phyloP scores from a whole-genome alignment of 495 filamentous ascomycete species.

The Pyrenula aspistea region DNA sequence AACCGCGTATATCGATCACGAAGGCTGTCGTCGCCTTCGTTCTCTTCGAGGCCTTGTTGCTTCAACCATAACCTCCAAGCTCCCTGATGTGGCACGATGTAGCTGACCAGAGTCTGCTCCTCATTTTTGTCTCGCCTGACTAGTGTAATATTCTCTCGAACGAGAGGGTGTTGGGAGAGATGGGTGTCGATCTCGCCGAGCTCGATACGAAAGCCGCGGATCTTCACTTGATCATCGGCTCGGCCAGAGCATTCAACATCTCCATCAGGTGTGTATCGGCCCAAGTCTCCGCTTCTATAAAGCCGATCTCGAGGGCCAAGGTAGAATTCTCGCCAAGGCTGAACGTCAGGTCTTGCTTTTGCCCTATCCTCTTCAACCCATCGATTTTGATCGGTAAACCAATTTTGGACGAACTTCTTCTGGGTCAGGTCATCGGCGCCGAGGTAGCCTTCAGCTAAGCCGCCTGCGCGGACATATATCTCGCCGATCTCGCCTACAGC shows the following conservation, averaged over 20 bases:
- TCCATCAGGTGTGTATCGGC: constrained; percentile 60
- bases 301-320: constrained; percentile 77
- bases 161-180: constrained; percentile 62
- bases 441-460: constrained; percentile 81
- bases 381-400: constrained; percentile 66
- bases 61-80: constrained; percentile 60
- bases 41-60: constrained; percentile 37
- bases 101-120: constrained; percentile 80
- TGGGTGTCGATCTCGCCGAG: constrained; percentile 88
- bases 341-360: constrained; percentile 23
- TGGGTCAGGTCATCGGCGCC: constrained; percentile 56
- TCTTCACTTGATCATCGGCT: constrained; percentile 87
- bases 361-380: constrained; percentile 58
- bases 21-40: constrained; percentile 37
- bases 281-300: constrained; percentile 76
- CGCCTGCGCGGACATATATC: constrained; percentile 78
- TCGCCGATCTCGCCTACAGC: constrained; percentile 75
- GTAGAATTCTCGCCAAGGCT: constrained; percentile 71
- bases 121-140: constrained; percentile 82
- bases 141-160: constrained; percentile 80
- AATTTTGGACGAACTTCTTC: constrained; percentile 77
- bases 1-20: constrained; percentile 52
- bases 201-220: constrained; percentile 91
- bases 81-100: constrained; percentile 72
- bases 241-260: constrained; percentile 67